Conservation (phyloP, 805 yeast species). For the Metschnikowia vanudenii region DNA sequence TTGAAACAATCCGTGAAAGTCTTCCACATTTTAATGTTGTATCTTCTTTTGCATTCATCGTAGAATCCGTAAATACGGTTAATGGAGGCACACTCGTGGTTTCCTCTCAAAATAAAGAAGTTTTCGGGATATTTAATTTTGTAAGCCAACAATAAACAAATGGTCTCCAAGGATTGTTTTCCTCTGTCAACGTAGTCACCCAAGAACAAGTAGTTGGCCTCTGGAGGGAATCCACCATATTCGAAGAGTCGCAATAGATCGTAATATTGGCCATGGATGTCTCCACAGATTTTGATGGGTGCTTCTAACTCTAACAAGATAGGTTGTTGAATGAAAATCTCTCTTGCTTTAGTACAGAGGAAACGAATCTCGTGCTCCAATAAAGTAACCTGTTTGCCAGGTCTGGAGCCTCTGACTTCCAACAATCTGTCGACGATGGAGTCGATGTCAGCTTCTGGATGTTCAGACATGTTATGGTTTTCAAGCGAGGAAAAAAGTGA, state of each 20-base stretch:
- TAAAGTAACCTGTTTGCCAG: conserved; percentile 93
- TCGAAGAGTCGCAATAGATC: conserved; percentile 93
- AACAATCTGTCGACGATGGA: conserved; percentile 94
- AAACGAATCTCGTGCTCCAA: conserved; percentile 93
- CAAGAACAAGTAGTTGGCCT: conserved; percentile 89
- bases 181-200: conserved; percentile 99
- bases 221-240: conserved; percentile 99
- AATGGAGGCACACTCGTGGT: conserved; percentile 97
- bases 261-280: conserved; percentile 97
- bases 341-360: conserved; percentile 96
- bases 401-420: conserved; percentile 97
- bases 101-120: conserved; percentile 94
- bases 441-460: conserved; percentile 87
- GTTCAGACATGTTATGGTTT: conserved; percentile 30
- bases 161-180: conserved; percentile 93
- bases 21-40: conserved; percentile 97
- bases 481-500: not conserved
- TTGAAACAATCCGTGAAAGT: conserved; percentile 98
- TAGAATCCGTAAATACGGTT: conserved; percentile 97
- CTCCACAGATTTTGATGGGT: conserved; percentile 94
- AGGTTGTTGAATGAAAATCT: conserved; percentile 96
- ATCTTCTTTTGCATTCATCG: conserved; percentile 98
- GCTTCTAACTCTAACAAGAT: conserved; percentile 94
- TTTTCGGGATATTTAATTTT: conserved; percentile 98
- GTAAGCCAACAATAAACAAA: conserved; percentile 89